Evolutionary conservation across 2,329 filamentous ascomycete genomes (phyloP).

Genomic region (Furcasterigmium sp.): DNA sequence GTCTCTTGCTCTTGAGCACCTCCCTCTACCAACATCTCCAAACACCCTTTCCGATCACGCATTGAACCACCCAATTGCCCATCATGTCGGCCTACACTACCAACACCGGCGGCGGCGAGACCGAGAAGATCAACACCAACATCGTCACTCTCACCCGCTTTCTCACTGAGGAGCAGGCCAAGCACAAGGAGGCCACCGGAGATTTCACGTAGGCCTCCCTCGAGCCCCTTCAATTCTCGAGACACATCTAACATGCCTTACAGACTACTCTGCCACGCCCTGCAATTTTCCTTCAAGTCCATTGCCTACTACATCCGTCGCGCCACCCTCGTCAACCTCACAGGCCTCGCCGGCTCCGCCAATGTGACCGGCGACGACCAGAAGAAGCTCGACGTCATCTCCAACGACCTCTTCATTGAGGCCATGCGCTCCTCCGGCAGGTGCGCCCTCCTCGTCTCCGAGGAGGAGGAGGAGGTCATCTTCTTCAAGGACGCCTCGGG

Average conservation of each 20-base stretch:
- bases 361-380: slow-evolving; percentile 97
- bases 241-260: slow-evolving; percentile 2
- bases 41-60: background rate
- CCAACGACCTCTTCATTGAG: slow-evolving; percentile 94
- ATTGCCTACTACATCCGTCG: slow-evolving; percentile 99
- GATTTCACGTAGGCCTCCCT: slow-evolving; percentile 80
- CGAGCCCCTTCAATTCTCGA: background rate
- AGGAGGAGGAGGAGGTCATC: slow-evolving; percentile 93
- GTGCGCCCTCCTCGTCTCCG: slow-evolving; percentile 89
- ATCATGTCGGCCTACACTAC: slow-evolving; percentile 13
- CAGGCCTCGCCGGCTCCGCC: slow-evolving; percentile 87
- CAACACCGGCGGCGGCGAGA: slow-evolving; percentile 42
- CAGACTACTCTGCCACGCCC: slow-evolving; percentile 91
- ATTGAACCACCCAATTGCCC: background rate
- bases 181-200: slow-evolving; percentile 90
- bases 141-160: slow-evolving; percentile 94
- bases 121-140: slow-evolving; percentile 88
- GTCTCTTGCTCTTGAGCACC: slow-evolving; percentile 4
- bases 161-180: slow-evolving; percentile 91
- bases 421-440: slow-evolving; percentile 91
- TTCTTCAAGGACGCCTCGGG: slow-evolving; percentile 72
- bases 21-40: slow-evolving; percentile 1
- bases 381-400: slow-evolving; percentile 99
- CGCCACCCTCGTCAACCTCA: slow-evolving; percentile 91
- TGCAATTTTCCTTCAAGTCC: slow-evolving; percentile 99